Conservation (phyloP, 306 rosid genomes). For the Quercus wislizeni region DNA sequence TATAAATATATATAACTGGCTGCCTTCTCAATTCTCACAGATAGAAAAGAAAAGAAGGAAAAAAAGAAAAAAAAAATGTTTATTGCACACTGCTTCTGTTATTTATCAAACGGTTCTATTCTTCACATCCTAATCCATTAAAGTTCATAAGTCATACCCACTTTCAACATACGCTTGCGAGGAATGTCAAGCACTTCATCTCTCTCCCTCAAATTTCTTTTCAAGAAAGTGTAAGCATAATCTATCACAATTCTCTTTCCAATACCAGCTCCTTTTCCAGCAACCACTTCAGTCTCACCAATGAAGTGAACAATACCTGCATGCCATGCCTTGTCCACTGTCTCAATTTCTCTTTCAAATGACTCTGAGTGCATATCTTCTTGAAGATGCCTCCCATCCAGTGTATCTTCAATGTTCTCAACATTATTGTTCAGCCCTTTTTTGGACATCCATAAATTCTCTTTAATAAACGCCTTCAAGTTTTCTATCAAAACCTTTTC, state of each 20-base stretch:
- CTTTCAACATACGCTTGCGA: constrained; percentile 62
- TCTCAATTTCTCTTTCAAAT: constrained; percentile 33
- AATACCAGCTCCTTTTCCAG: constrained; percentile 40
- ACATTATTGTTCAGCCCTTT: background rate
- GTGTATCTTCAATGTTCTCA: background rate
- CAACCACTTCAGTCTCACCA: constrained; percentile 67
- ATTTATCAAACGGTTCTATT: no score
- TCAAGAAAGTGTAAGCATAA: constrained; percentile 58
- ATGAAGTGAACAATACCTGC: constrained; percentile 68
- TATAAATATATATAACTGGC: no score
- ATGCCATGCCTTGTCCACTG: constrained; percentile 41
- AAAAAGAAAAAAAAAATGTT: no score
- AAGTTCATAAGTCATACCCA: constrained; percentile 79
- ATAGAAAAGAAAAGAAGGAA: no score
- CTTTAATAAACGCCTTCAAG: constrained; percentile 42
- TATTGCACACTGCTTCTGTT: no score
- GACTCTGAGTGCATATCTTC: background rate
- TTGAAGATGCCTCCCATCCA: background rate
- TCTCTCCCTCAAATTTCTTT: constrained; percentile 56
- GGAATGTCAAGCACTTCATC: constrained; percentile 62
- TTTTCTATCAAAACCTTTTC: constrained; percentile 48
- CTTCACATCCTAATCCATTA: background rate
- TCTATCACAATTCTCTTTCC: constrained; percentile 50
- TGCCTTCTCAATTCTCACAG: no score
- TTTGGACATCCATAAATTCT: constrained; percentile 11